Percentiles rank a stretch among this genome's conserved stretches.
Evolutionary conservation across 805 yeast species (phyloP).

Genomic region (Wickerhamiella qilinensis): DNA sequence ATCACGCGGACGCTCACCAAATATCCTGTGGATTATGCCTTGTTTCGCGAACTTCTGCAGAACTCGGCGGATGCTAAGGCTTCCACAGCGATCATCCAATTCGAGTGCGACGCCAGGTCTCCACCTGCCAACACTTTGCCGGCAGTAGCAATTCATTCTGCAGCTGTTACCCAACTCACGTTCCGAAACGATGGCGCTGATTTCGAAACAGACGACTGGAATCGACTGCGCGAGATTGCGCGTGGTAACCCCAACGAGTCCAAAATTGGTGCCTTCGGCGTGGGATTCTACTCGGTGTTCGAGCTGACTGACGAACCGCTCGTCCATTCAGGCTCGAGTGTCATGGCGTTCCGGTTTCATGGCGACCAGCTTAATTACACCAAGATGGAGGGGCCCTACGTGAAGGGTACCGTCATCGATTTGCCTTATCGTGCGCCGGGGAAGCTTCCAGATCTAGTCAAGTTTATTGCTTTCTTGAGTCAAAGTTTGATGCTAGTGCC

Average conservation of each 20-base stretch:
- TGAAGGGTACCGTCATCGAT: conserved; percentile 24
- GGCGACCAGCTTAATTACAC: conserved; percentile 25
- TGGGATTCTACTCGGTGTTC: conserved; percentile 51
- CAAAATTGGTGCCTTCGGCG: conserved; percentile 29
- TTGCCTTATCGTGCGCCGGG: conserved; percentile 21
- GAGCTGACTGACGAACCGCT: conserved; percentile 72
- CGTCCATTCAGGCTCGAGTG: conserved; percentile 30
- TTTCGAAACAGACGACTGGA: conserved; percentile 25
- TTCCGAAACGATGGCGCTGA: conserved; percentile 21
- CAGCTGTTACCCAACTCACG: conserved; percentile 16
- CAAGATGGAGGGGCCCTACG: conserved; percentile 11
- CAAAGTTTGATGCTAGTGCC: conserved; percentile 25
- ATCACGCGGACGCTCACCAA: conserved; percentile 27
- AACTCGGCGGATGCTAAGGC: conserved; percentile 28
- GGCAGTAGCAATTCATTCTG: conserved; percentile 14
- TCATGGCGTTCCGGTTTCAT: conserved; percentile 23
- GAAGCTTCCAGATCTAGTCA: conserved; percentile 19
- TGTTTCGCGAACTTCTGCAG: conserved; percentile 26
- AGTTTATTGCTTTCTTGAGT: conserved; percentile 24
- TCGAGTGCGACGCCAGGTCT: conserved; percentile 7
- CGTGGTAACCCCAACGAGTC: conserved; percentile 28
- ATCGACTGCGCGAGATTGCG: conserved; percentile 25
- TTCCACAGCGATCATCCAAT: conserved; percentile 19
- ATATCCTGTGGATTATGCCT: conserved; percentile 28
- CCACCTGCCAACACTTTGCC: conserved; percentile 7